phyloP scores from a whole-genome alignment of 1,284 basidiomycete species.

The Ceratobasidium theobromae region DNA sequence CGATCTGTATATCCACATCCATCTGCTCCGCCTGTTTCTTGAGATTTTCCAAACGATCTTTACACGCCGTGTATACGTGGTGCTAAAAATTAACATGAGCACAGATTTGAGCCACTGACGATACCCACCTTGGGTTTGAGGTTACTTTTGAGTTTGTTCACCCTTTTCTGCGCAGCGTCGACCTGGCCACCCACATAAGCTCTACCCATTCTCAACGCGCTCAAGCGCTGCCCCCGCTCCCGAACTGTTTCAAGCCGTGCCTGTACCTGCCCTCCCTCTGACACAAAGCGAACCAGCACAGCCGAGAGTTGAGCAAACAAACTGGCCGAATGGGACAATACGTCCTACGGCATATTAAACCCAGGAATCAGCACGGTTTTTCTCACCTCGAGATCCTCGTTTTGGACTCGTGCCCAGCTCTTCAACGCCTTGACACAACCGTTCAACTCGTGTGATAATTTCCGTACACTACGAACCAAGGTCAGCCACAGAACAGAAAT shows the following conservation, averaged over 20 bases:
- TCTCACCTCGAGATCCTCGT: constrained; percentile 80
- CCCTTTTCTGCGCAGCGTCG: constrained; percentile 86
- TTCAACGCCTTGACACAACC: constrained; percentile 77
- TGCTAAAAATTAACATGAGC: constrained; percentile 48
- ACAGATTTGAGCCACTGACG: not conserved
- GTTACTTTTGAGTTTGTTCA: constrained; percentile 91
- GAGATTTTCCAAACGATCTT: constrained; percentile 70
- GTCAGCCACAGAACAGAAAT: not conserved
- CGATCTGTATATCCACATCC: constrained; percentile 81
- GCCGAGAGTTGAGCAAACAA: constrained; percentile 70
- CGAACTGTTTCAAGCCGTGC: constrained; percentile 77
- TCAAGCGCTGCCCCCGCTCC: constrained; percentile 80
- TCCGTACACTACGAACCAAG: constrained; percentile 55
- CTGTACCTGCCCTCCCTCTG: constrained; percentile 72
- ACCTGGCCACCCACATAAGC: constrained; percentile 63
- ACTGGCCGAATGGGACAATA: constrained; percentile 68
- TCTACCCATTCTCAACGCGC: constrained; percentile 69
- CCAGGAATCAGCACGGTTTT: constrained; percentile 17
- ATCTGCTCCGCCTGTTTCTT: constrained; percentile 76
- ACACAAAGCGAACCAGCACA: constrained; percentile 71
- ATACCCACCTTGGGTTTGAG: constrained; percentile 63
- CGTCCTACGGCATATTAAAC: constrained; percentile 56
- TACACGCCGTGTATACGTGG: constrained; percentile 79
- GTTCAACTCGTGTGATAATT: constrained; percentile 62
- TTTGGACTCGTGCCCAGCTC: constrained; percentile 81